Evolutionary conservation across 768 basidiomycete species (phyloP).

Genomic region (Pisolithus orientalis): DNA sequence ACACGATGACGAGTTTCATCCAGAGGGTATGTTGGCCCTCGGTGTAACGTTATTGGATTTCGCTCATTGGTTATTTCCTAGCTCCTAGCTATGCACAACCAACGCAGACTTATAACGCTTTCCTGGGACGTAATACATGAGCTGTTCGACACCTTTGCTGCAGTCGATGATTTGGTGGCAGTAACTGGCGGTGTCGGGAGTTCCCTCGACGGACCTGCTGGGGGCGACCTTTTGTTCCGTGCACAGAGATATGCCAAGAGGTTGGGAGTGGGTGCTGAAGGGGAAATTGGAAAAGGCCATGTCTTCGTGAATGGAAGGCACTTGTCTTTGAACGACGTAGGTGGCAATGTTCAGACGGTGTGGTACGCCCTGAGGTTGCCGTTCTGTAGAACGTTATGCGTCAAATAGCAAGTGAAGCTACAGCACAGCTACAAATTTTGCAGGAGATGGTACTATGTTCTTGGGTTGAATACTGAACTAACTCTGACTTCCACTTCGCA

Average conservation of each 20-base stretch:
- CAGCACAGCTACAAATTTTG: constrained; percentile 55
- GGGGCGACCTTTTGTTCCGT: constrained; percentile 34
- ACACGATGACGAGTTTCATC: constrained; percentile 57
- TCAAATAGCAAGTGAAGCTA: constrained; percentile 38
- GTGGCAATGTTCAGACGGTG: constrained; percentile 17
- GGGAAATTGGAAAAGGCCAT: constrained; percentile 45
- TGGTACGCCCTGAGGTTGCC: not conserved
- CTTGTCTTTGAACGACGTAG: constrained; percentile 59
- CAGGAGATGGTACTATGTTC: constrained; percentile 58
- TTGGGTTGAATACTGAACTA: not conserved
- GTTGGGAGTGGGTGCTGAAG: constrained; percentile 40
- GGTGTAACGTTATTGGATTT: not conserved
- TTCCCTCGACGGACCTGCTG: constrained; percentile 19
- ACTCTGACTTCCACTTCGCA: constrained; percentile 15
- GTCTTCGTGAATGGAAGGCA: constrained; percentile 90
- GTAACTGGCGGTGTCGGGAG: constrained; percentile 28
- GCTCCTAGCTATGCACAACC: constrained; percentile 32
- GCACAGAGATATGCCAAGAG: constrained; percentile 52
- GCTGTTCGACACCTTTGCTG: constrained; percentile 33
- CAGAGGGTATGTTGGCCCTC: constrained; percentile 33
- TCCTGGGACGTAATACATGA: constrained; percentile 39
- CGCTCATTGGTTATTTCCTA: constrained; percentile 13
- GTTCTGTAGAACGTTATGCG: constrained; percentile 17
- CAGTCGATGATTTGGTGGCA: constrained; percentile 33
- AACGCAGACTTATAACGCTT: constrained; percentile 27